Evolutionary conservation across 2,329 filamentous ascomycete genomes (phyloP).

Genomic region (Pezicula neosporulosa): DNA sequence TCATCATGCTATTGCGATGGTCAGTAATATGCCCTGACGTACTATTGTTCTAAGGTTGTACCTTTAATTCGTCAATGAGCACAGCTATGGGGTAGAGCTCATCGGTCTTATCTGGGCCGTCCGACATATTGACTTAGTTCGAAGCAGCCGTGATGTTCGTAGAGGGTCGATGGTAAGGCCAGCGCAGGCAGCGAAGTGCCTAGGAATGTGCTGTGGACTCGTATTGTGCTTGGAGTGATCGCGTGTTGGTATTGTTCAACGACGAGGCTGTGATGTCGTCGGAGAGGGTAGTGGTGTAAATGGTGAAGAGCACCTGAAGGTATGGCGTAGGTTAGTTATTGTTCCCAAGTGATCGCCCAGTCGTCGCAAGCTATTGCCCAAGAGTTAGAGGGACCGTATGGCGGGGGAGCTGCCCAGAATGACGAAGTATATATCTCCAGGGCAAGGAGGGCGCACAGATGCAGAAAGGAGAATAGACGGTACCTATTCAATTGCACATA

Average conservation of each 20-base stretch:
- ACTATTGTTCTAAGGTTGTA: conserved; percentile 38
- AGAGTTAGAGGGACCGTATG: neutral
- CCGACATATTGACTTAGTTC: conserved; percentile 67
- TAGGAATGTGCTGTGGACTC: conserved; percentile 24
- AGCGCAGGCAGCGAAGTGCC: conserved; percentile 23
- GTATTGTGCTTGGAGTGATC: neutral
- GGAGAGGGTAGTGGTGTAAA: neutral
- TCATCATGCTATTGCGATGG: conserved; percentile 76
- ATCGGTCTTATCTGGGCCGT: conserved; percentile 87
- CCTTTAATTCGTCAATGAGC: conserved; percentile 99
- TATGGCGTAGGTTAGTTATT: too few relatives aligned
- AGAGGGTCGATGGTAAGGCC: conserved; percentile 27
- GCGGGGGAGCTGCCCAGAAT: neutral
- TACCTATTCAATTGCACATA: neutral
- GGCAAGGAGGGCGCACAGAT: neutral
- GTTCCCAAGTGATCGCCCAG: too few relatives aligned
- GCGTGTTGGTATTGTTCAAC: neutral
- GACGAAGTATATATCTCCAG: neutral
- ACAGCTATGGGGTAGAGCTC: conserved; percentile 99
- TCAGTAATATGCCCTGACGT: conserved; percentile 17
- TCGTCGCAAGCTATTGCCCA: neutral
- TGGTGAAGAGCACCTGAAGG: too few relatives aligned
- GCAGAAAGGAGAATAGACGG: neutral
- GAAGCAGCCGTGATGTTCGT: conserved; percentile 21
- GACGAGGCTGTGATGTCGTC: neutral